These are phyloP conservation scores for Pseudozyma hubeiensis DNA, from an alignment of 1,284 basidiomycete species.

Conservation along the genomic window DNA sequence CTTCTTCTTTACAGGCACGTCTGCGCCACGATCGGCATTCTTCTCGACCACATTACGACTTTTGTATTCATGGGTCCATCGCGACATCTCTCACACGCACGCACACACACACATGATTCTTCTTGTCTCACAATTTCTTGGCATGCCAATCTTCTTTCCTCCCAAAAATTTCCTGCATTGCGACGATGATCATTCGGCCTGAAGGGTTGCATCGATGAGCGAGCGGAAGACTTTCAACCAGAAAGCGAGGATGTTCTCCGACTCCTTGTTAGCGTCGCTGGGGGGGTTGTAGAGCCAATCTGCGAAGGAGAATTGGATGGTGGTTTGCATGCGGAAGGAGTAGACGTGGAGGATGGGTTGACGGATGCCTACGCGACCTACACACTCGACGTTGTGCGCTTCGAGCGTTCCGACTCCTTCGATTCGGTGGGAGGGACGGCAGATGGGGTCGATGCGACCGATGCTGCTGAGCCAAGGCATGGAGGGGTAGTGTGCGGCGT, in stretches of 20 bases:
- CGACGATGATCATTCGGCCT: background rate
- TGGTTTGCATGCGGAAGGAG: constrained; percentile 13
- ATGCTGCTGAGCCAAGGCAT: constrained; percentile 44
- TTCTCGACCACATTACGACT: no score
- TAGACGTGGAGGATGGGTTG: constrained; percentile 48
- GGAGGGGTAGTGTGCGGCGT: constrained; percentile 27
- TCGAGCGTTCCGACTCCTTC: constrained; percentile 1
- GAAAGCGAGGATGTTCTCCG: constrained; percentile 23
- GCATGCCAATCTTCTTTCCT: background rate
- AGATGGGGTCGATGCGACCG: constrained; percentile 20
- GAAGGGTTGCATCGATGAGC: constrained; percentile 22
- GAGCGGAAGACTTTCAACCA: constrained; percentile 28
- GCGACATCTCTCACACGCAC: background rate
- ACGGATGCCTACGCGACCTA: constrained; percentile 29
- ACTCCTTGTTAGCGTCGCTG: constrained; percentile 1
- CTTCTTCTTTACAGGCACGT: no score
- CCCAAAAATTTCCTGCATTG: background rate
- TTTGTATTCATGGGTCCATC: background rate
- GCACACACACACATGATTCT: no score
- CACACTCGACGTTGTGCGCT: constrained; percentile 9
- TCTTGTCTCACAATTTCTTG: background rate
- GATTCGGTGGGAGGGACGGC: constrained; percentile 14
- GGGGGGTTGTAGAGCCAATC: constrained; percentile 30
- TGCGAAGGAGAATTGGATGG: constrained; percentile 32
- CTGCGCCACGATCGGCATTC: no score